phyloP scores from a whole-genome alignment of 2,329 filamentous ascomycete species.

The Ciborinia camelliae region DNA sequence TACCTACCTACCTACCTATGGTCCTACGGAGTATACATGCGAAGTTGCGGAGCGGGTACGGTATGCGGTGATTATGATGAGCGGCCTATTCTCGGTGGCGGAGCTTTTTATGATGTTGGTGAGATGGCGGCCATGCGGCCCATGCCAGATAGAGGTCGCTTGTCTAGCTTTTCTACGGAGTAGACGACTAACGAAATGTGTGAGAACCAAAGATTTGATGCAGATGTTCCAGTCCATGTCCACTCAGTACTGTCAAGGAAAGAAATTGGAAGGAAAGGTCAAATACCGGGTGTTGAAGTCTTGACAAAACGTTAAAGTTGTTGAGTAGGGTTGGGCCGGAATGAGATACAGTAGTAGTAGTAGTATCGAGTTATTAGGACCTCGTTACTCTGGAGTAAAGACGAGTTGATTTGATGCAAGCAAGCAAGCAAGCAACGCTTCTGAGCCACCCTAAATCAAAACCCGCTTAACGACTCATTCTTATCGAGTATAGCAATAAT shows the following conservation, averaged over 20 bases:
- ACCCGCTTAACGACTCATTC: neutral
- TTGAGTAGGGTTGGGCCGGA: slow-evolving; percentile 1
- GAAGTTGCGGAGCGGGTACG: slow-evolving; percentile 3
- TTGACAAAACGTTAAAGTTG: neutral
- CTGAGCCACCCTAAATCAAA: neutral
- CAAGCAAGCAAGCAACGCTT: neutral
- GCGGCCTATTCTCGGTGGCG: slow-evolving; percentile 11
- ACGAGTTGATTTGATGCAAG: no score
- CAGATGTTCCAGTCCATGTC: neutral
- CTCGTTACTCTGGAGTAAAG: no score
- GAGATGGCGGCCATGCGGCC: neutral
- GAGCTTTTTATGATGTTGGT: neutral
- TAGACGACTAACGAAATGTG: neutral
- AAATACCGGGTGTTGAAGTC: neutral
- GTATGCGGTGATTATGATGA: neutral
- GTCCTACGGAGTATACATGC: no score
- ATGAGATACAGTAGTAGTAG: no score
- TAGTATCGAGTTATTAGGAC: neutral
- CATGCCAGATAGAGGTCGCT: neutral
- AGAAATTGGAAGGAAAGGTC: neutral
- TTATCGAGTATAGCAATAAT: slow-evolving; percentile 2
- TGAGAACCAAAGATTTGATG: slow-evolving; percentile 12
- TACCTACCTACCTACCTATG: no score
- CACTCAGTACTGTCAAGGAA: neutral
- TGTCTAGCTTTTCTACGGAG: neutral